Base-by-base conservation (phyloP, 2,329 filamentous ascomycete species). In the Thermochaetoides dissita region DNA sequence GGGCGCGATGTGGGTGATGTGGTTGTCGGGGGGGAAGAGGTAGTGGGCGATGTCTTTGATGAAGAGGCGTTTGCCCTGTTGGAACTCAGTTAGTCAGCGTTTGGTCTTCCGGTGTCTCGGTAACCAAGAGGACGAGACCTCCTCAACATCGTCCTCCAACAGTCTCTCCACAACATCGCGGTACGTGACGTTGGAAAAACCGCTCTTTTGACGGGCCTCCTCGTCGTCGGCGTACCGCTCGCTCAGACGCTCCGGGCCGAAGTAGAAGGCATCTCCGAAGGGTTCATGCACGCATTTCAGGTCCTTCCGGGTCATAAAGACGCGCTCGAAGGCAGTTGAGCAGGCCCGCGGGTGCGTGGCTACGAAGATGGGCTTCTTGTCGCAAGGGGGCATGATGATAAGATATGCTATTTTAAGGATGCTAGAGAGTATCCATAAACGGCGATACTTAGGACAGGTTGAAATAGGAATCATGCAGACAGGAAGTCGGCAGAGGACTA, bases 31-130 rank as follows among this genome's bases (percentile, higher is more conserved):
- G 6, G 87, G 83, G 49, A 94, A 70, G 51, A 95, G 71, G 62
- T 96, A 96, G 63, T 95, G 82, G 43, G 84, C 81, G 67, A 96
- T 98, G 62, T 96, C 91, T 63, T 98, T 98, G 73, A 98, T 91
- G 67, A 96, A 95, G 54, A 94, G 68, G 53, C 89, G 84, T 68
- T 94, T 94, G 32, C 40, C 39, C 46, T 48, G 55, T 79, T 83
- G 84, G 93, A 53, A 54, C 43, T 10, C n/a, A 28, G 34, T 43
- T 35, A 39, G 42, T 41, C n/a, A 29, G 10, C 11, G 24, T 38
- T 38, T 10, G n/a, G 10, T 30, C 34, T 46, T n/a, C n/a, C n/a
- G n/a, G n/a, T n/a, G n/a, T n/a, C n/a, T n/a, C n/a, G n/a, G n/a
- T n/a, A n/a, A n/a, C n/a, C n/a, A n/a, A n/a, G n/a, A n/a, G n/a